phyloP scores from a whole-genome alignment of 108 stramenopile species.

The Conticribra weissflogii region DNA sequence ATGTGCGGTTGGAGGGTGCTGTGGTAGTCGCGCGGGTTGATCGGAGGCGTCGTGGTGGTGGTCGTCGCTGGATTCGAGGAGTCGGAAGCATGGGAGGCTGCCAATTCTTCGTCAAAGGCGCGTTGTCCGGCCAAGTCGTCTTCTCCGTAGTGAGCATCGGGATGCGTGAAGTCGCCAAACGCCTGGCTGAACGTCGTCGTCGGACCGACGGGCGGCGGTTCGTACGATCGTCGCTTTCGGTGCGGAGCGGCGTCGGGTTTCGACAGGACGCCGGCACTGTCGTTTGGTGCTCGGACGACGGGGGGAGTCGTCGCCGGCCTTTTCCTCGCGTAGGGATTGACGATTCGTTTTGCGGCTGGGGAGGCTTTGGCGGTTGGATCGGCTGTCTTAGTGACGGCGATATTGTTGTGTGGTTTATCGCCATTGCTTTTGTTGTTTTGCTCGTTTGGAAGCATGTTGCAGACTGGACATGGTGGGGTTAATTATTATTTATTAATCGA shows the following conservation, averaged over 20 bases:
- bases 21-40: slow-evolving; percentile 56
- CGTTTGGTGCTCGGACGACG: no score
- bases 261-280: neutral
- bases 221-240: neutral
- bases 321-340: no score
- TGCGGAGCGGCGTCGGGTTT: neutral
- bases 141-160: slow-evolving; percentile 45
- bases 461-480: no score
- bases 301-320: no score
- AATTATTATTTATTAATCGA: no score
- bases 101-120: slow-evolving; percentile 36
- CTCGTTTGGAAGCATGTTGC: no score
- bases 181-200: slow-evolving; percentile 61
- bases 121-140: slow-evolving; percentile 49
- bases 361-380: no score
- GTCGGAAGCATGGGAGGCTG: slow-evolving; percentile 15
- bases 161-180: slow-evolving; percentile 61
- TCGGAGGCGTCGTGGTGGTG: slow-evolving; percentile 4
- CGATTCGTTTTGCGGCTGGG: no score
- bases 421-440: no score
- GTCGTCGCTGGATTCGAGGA: slow-evolving; percentile 6
- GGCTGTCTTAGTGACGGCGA: no score
- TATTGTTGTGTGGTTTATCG: no score
- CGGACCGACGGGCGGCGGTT: slow-evolving; percentile 19
- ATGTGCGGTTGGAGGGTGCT: slow-evolving; percentile 67